Base-by-base conservation (phyloP, 2,329 filamentous ascomycete species). In the Fusarium sp. region DNA sequence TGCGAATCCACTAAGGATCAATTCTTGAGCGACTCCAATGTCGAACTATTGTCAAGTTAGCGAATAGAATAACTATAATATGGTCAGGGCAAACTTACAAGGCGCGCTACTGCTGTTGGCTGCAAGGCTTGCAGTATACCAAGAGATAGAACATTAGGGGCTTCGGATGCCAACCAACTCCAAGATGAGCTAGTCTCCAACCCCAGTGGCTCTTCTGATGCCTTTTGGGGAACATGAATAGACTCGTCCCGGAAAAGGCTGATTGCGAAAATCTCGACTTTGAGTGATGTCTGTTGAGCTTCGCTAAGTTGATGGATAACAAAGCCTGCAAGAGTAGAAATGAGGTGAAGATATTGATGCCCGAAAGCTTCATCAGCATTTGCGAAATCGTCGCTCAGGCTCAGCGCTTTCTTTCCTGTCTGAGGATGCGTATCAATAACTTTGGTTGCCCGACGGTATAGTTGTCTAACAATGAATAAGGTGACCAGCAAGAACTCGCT, bases 361-460 rank as follows among this genome's bases (percentile, higher is more conserved):
- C 77, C 76, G 11, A 75, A 69, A 10, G 71, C 61, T 11, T 58
- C 66, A 13, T 78, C 74, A 4, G 61, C 52, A 2, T 63, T 72
- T 14, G 56, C 47, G 36, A 81, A 77, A 41, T 78, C 76, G 14
- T 74, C 71, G 23, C 76, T 78, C 13, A 81, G 67, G 13, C 60
- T 66, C 18, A 81, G 73, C 5, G 67, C 68, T 21, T 61, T 54
- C 10, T 58, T 67, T 8, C 60, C 60, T 29, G 68, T 63, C 15
- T 60, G 57, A 6, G 66, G 50, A 11, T 74, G 63, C 4, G 63
- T 55, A 1, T 71, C 66, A 23, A 76, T 66, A 9, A 65, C 50
- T 36, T 75, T 76, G 1, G 80, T 82, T 6, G 79, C 78, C 18
- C 77, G 76, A 10, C 78, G 77, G 64, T 84, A 85, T 4, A 85